Evolutionary conservation across 2,329 filamentous ascomycete species (phyloP).

Genomic region (Colletotrichum eleusines): DNA sequence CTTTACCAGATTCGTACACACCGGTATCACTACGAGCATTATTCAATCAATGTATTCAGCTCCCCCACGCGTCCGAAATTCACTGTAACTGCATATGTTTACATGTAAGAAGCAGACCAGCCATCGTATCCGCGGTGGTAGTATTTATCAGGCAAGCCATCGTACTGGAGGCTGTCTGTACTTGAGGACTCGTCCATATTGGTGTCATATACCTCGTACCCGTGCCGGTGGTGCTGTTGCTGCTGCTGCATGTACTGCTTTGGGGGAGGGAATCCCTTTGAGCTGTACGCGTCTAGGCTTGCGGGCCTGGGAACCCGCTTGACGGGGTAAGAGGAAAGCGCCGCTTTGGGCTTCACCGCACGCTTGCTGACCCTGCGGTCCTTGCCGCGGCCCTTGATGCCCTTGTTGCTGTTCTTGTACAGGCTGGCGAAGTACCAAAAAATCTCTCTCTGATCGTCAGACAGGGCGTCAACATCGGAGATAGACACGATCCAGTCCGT

Average conservation of each 20-base stretch:
- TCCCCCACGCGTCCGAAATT: no score
- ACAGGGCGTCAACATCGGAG: conserved; percentile 71
- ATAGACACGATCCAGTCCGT: conserved; percentile 77
- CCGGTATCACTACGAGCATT: no score
- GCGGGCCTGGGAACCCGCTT: conserved; percentile 35
- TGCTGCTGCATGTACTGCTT: conserved; percentile 40
- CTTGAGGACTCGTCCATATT: conserved; percentile 41
- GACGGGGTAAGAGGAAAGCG: conserved; percentile 36
- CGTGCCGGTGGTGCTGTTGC: conserved; percentile 25
- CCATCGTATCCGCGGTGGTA: no score
- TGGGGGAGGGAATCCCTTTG: conserved; percentile 36
- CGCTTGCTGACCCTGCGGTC: conserved; percentile 72
- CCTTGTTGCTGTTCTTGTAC: conserved; percentile 99
- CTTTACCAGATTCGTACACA: no score
- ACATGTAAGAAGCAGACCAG: no score
- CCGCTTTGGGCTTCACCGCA: conserved; percentile 44
- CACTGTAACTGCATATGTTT: no score
- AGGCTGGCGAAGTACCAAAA: conserved; percentile 86
- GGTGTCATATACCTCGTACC: conserved; percentile 38
- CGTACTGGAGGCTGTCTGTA: conserved; percentile 36
- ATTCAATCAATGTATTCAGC: no score
- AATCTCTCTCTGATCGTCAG: conserved; percentile 77
- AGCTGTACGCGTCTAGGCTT: conserved; percentile 39
- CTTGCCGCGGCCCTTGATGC: conserved; percentile 95
- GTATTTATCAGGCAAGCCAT: conserved; percentile 22